phyloP scores from a whole-genome alignment of 1,139 yeast genomes.

The Debaryomyces fabryi region DNA sequence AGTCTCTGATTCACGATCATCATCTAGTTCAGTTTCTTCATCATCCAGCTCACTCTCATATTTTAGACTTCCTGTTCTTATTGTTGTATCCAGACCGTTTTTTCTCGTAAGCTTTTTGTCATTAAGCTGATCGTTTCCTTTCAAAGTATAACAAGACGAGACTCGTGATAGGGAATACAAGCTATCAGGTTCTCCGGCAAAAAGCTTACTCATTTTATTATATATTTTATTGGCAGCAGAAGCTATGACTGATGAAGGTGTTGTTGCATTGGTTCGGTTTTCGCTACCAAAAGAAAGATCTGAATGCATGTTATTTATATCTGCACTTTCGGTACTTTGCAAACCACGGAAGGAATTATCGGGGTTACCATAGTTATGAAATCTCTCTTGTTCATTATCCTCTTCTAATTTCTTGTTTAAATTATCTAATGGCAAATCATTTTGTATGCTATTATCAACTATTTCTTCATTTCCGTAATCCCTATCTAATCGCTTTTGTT shows the following conservation, averaged over 20 bases:
- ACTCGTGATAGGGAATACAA: constrained; percentile 23
- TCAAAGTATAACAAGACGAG: not conserved
- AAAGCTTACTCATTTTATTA: constrained; percentile 16
- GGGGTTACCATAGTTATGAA: constrained; percentile 11
- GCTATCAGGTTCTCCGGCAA: constrained; percentile 21
- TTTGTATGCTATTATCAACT: not conserved
- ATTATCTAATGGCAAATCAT: not conserved
- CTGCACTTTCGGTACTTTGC: not conserved
- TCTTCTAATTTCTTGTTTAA: not conserved
- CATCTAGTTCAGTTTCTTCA: constrained; percentile 3
- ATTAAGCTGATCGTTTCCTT: not conserved
- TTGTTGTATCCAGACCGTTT: constrained; percentile 1
- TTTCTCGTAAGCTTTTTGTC: constrained; percentile 7
- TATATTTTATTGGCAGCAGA: constrained; percentile 13
- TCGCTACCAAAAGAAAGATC: constrained; percentile 5
- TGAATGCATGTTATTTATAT: constrained; percentile 1
- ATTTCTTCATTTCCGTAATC: not conserved
- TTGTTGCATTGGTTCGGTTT: not conserved
- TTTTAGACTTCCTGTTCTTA: constrained; percentile 10
- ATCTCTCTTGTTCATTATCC: not conserved
- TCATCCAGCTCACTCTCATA: constrained; percentile 15
- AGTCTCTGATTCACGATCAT: not conserved
- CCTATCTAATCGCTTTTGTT: not conserved
- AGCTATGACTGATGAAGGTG: constrained; percentile 6
- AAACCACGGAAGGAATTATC: constrained; percentile 28